These are phyloP conservation scores for Tricholoma flavovirens DNA, from an alignment of 768 basidiomycete species.

Conservation along the genomic window DNA sequence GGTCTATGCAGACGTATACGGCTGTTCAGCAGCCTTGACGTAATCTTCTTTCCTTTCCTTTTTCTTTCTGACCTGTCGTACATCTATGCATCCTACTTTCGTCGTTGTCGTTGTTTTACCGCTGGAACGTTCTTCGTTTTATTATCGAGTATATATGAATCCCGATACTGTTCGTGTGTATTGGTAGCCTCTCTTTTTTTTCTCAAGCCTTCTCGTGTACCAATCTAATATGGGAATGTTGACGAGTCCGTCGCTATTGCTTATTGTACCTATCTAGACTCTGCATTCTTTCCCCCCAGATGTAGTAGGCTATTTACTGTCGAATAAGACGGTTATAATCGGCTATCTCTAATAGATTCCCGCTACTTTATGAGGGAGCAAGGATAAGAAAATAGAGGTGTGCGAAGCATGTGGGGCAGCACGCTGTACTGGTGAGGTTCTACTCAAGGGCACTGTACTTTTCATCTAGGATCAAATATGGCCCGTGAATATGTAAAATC, in stretches of 20 bases:
- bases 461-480: too few relatives aligned
- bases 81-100: background rate
- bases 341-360: too few relatives aligned
- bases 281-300: background rate
- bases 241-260: background rate
- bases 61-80: background rate
- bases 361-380: too few relatives aligned
- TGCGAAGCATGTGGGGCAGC: too few relatives aligned
- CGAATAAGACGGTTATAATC: too few relatives aligned
- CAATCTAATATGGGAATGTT: background rate
- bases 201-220: background rate
- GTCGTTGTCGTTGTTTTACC: background rate
- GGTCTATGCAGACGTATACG: constrained; percentile 7
- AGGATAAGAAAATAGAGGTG: too few relatives aligned
- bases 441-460: too few relatives aligned
- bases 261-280: background rate
- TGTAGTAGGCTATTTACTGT: too few relatives aligned
- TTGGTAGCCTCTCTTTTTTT: too few relatives aligned
- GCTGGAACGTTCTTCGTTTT: background rate
- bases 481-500: too few relatives aligned
- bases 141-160: background rate
- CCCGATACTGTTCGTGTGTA: background rate
- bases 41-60: background rate
- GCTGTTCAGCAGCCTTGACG: constrained; percentile 7
- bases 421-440: too few relatives aligned